phyloP scores from a whole-genome alignment of 1,284 basidiomycete species.

The Rhodotorula sp. region DNA sequence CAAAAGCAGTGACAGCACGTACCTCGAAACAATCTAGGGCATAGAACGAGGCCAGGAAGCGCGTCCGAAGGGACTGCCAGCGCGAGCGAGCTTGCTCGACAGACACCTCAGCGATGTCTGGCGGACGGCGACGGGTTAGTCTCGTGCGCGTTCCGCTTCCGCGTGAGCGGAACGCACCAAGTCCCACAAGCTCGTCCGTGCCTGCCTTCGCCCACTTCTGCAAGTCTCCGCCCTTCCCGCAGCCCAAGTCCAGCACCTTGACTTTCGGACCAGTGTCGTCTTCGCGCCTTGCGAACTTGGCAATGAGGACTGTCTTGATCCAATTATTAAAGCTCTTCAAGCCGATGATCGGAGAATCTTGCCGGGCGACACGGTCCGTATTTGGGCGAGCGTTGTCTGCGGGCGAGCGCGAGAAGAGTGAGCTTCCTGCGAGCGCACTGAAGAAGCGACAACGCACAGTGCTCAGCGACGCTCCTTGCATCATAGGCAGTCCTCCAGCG shows the following conservation, averaged over 20 bases:
- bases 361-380: conserved; percentile 76
- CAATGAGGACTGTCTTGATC: conserved; percentile 93
- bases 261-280: conserved; percentile 53
- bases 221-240: conserved; percentile 96
- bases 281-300: conserved; percentile 62
- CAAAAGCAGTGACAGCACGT: conserved; percentile 35
- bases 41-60: conserved; percentile 76
- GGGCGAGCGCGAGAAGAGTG: not conserved
- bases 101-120: conserved; percentile 88
- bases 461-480: conserved; percentile 27
- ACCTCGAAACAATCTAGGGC: conserved; percentile 83
- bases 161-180: conserved; percentile 58
- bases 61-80: conserved; percentile 57
- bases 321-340: conserved; percentile 99
- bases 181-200: conserved; percentile 73
- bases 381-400: conserved; percentile 82
- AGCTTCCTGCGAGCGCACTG: too few species aligned
- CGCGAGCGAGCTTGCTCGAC: conserved; percentile 82
- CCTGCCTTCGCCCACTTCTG: conserved; percentile 92
- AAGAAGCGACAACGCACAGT: conserved; percentile 23
- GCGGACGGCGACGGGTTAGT: not conserved
- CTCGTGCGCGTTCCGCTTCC: not conserved
- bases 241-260: conserved; percentile 91
- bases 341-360: conserved; percentile 92
- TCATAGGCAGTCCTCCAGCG: conserved; percentile 18